Conservation (phyloP, 1,284 basidiomycete species). For the Trametes polyzona region DNA sequence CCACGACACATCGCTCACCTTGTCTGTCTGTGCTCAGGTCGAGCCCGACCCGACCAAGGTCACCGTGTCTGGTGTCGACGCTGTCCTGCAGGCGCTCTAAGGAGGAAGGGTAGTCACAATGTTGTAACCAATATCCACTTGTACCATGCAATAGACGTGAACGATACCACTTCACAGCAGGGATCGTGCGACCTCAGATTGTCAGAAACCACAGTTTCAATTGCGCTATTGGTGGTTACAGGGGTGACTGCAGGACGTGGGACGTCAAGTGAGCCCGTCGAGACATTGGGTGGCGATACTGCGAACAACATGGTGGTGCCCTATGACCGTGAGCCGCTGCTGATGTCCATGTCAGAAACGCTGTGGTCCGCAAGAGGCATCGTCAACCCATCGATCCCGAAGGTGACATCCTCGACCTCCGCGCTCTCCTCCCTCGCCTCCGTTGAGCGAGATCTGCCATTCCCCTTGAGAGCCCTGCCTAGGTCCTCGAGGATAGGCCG, state of each 20-base stretch:
- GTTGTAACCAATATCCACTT: neutral
- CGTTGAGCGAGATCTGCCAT: too few relatives aligned
- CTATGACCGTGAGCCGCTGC: too few relatives aligned
- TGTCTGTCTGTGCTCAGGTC: conserved; percentile 40
- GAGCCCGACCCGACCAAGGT: conserved; percentile 55
- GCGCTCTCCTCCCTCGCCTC: conserved; percentile 6
- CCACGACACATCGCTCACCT: neutral
- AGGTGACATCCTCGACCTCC: conserved; percentile 25
- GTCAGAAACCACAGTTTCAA: too few relatives aligned
- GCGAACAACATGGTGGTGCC: too few relatives aligned
- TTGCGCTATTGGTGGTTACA: too few relatives aligned
- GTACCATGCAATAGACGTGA: too few relatives aligned
- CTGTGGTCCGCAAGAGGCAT: conserved; percentile 18
- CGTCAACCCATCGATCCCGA: conserved; percentile 30
- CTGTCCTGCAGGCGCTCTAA: conserved; percentile 48
- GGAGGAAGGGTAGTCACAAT: neutral
- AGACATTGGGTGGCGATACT: too few relatives aligned
- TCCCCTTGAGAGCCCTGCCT: neutral
- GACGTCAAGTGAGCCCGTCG: too few relatives aligned
- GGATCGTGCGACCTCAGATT: too few relatives aligned
- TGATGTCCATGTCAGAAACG: conserved; percentile 28
- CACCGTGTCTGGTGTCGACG: conserved; percentile 67
- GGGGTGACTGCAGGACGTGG: too few relatives aligned
- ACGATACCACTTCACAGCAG: too few relatives aligned
- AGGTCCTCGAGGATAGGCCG: conserved; percentile 14